phyloP scores from a whole-genome alignment of 164 flowering plant species.

The Buxus sempervirens region DNA sequence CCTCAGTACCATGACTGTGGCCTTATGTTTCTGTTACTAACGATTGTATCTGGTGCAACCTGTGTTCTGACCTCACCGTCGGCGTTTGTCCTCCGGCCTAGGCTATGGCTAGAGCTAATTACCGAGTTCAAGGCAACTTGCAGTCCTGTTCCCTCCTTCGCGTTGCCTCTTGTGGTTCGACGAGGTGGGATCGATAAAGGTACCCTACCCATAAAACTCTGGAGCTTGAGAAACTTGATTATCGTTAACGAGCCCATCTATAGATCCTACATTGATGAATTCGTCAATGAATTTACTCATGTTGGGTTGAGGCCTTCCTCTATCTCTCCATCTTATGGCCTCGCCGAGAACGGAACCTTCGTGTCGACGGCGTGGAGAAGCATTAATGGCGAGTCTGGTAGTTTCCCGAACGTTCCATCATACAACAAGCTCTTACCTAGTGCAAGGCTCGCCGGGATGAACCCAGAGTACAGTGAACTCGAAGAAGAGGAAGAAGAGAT shows the following conservation, averaged over 20 bases:
- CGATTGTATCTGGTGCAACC: conserved; percentile 59
- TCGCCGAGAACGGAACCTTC: conserved; percentile 79
- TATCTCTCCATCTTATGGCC: conserved; percentile 66
- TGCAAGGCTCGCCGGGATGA: conserved; percentile 33
- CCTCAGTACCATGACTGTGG: conserved; percentile 86
- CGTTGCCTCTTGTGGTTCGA: conserved; percentile 57
- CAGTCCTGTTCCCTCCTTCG: conserved; percentile 72
- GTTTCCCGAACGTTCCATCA: conserved; percentile 25
- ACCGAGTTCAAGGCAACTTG: conserved; percentile 48
- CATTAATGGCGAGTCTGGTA: not conserved
- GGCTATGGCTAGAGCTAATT: conserved; percentile 64
- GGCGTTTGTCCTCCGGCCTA: conserved; percentile 44
- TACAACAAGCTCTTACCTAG: conserved; percentile 52
- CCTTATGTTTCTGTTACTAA: conserved; percentile 62
- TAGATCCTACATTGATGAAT: conserved; percentile 34
- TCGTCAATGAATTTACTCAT: conserved; percentile 32
- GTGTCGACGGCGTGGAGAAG: conserved; percentile 73
- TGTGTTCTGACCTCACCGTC: conserved; percentile 53
- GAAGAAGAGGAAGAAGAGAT: conserved; percentile 35
- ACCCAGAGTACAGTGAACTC: not conserved
- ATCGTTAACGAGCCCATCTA: conserved; percentile 72
- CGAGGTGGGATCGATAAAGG: conserved; percentile 44
- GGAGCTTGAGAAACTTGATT: conserved; percentile 50
- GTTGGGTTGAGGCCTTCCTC: conserved; percentile 40
- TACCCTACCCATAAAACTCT: conserved; percentile 23